Percentiles rank a stretch among this genome's conserved stretches.
These are phyloP conservation scores for Tulasnella sp. DNA, from an alignment of 768 basidiomycete genomes.

Conservation along the genomic window DNA sequence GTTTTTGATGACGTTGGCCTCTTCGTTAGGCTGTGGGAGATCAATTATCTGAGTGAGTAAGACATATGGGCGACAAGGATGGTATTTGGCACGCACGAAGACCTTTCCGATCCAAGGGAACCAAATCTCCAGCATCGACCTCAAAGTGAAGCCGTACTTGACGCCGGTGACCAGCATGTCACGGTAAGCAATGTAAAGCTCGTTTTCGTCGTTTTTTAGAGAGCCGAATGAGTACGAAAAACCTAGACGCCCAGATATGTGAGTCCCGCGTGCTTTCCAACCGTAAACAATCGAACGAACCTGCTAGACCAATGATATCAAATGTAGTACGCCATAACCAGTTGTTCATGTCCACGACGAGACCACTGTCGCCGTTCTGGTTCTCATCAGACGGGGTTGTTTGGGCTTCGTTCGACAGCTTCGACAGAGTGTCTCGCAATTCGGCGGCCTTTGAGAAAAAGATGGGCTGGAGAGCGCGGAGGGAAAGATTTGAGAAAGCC, in stretches of 20 bases:
- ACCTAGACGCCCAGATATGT: constrained; percentile 32
- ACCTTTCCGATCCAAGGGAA: constrained; percentile 47
- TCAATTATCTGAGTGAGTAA: neutral
- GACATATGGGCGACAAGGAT: neutral
- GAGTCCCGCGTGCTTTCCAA: constrained; percentile 15
- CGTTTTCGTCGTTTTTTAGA: constrained; percentile 68
- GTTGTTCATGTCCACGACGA: constrained; percentile 29
- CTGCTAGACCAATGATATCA: constrained; percentile 68
- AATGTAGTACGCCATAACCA: constrained; percentile 64
- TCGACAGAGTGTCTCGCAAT: constrained; percentile 43
- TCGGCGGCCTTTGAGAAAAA: constrained; percentile 52
- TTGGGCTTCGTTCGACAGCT: constrained; percentile 22
- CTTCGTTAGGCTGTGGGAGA: constrained; percentile 2
- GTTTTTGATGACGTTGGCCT: neutral
- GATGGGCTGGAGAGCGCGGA: constrained; percentile 46
- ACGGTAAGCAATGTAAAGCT: constrained; percentile 69
- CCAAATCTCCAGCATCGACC: constrained; percentile 48
- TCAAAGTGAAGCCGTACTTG: constrained; percentile 39
- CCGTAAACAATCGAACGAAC: constrained; percentile 26
- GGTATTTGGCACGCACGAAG: constrained; percentile 43
- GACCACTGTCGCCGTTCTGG: constrained; percentile 41
- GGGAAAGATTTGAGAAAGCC: constrained; percentile 45
- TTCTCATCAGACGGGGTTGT: constrained; percentile 1
- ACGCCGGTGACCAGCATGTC: constrained; percentile 44
- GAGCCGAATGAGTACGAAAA: constrained; percentile 77